A percentile compares a stretch with the other conserved stretches of the same genome.
These are phyloP conservation scores for Suillus cothurnatus DNA, from an alignment of 768 basidiomycete genomes.

Conservation along the genomic window DNA sequence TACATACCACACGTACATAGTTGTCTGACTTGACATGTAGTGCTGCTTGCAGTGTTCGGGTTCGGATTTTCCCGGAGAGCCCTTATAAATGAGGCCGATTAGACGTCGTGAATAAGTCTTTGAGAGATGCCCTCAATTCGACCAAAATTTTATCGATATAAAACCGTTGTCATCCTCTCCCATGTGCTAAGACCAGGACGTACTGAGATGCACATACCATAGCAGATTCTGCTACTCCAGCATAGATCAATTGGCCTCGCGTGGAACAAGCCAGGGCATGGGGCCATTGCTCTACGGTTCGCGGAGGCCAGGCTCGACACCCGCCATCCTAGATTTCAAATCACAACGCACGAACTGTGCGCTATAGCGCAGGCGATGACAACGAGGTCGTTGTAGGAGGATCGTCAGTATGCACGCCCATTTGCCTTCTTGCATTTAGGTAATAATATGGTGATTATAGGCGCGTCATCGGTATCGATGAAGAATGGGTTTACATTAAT, in stretches of 20 bases:
- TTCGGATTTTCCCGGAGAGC: no score
- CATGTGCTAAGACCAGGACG: background rate
- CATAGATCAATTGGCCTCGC: background rate
- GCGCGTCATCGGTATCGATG: constrained; percentile 32
- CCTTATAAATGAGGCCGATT: no score
- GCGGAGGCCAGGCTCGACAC: constrained; percentile 35
- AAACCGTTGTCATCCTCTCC: background rate
- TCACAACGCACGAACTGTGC: constrained; percentile 24
- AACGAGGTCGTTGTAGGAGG: constrained; percentile 42
- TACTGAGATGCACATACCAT: background rate
- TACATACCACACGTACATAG: no score
- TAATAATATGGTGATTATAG: background rate
- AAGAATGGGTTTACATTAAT: constrained; percentile 30
- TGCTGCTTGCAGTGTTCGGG: no score
- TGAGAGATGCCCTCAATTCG: no score
- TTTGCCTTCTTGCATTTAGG: background rate
- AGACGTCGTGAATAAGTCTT: no score
- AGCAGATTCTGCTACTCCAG: background rate
- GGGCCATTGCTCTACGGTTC: constrained; percentile 35
- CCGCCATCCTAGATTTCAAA: constrained; percentile 30
- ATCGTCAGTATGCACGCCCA: constrained; percentile 34
- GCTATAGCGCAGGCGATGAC: constrained; percentile 45
- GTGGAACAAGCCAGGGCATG: constrained; percentile 34
- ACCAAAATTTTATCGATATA: no score
- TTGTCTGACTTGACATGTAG: no score